Conservation (phyloP, 148 eudicot species). For the Amaranthus palmeri region DNA sequence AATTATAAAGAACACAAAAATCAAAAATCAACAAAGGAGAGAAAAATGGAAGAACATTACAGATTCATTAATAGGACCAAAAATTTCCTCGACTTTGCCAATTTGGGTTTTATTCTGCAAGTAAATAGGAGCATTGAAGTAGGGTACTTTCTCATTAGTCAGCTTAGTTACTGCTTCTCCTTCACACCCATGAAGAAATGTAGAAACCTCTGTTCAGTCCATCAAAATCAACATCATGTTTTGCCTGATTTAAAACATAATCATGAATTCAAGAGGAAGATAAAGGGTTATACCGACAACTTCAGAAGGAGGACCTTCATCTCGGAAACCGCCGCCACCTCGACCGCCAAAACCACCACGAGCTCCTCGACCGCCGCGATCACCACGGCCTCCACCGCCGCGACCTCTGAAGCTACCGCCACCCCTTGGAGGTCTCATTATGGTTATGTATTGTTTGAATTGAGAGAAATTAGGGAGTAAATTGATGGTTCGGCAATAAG, state of each 20-base stretch:
- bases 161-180: conserved; percentile 94
- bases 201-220: conserved; percentile 50
- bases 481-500: neutral
- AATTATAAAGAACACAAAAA: neutral
- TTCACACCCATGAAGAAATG: conserved; percentile 78
- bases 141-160: conserved; percentile 82
- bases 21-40: neutral
- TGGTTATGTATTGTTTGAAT: conserved; percentile 15
- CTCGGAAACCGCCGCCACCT: conserved; percentile 41
- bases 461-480: neutral
- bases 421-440: conserved; percentile 73
- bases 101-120: conserved; percentile 86
- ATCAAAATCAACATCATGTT: neutral
- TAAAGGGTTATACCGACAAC: conserved; percentile 46
- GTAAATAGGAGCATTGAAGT: conserved; percentile 87
- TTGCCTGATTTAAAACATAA: neutral
- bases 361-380: conserved; percentile 46
- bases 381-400: conserved; percentile 33
- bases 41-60: conserved; percentile 32
- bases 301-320: conserved; percentile 85
- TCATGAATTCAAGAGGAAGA: neutral
- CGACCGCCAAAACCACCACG: conserved; percentile 5
- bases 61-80: conserved; percentile 92
- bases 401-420: conserved; percentile 51
- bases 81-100: conserved; percentile 91